Percentiles rank a stretch among this genome's conserved stretches.
Evolutionary conservation across 257 asterid genomes (phyloP).

Genomic region (Gynochthodes officinalis): DNA sequence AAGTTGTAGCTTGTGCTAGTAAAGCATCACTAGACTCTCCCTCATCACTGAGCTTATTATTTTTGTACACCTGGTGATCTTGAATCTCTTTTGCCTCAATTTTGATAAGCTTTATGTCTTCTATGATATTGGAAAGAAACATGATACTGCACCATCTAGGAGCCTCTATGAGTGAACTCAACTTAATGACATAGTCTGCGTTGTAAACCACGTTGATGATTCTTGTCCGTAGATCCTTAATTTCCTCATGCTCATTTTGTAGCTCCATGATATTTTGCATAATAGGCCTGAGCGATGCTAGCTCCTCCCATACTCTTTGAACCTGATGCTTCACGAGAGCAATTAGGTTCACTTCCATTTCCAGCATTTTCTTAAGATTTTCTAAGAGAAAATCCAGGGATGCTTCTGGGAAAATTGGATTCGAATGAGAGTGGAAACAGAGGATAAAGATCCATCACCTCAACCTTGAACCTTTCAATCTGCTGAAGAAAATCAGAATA

Average conservation of each 20-base stretch:
- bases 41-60: background rate
- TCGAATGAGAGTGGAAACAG: background rate
- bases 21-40: background rate
- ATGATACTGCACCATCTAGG: too few species aligned
- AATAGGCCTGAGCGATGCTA: background rate
- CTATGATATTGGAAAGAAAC: too few species aligned
- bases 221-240: background rate
- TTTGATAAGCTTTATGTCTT: too few species aligned
- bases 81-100: background rate
- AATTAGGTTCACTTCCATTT: background rate
- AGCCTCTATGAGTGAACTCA: too few species aligned
- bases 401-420: background rate
- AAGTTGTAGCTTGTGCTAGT: background rate
- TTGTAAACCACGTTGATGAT: background rate
- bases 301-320: background rate
- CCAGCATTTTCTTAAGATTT: background rate
- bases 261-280: background rate
- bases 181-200: too few species aligned
- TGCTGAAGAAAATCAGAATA: background rate
- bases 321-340: background rate
- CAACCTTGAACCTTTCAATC: background rate
- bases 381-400: background rate
- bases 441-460: background rate
- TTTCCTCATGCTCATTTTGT: background rate
- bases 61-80: background rate